phyloP scores from a whole-genome alignment of 495 filamentous ascomycete species.

The Xylaria flabelliformis region DNA sequence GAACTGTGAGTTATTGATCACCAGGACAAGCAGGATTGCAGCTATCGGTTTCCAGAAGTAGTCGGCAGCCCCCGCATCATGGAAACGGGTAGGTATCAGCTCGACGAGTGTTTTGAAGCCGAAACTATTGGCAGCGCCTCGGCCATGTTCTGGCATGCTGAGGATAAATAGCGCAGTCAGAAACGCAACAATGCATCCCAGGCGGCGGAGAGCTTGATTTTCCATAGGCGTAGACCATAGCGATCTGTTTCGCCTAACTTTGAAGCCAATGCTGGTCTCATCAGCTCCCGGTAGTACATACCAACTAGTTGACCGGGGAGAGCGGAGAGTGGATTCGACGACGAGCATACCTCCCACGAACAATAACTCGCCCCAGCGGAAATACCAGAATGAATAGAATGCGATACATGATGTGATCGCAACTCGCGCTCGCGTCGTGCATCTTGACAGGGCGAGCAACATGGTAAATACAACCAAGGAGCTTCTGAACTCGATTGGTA shows the following conservation, averaged over 20 bases:
- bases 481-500: slow-evolving; percentile 50
- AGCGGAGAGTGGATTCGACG: slow-evolving; percentile 22
- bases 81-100: slow-evolving; percentile 49
- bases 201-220: neutral
- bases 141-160: slow-evolving; percentile 28
- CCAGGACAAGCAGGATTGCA: slow-evolving; percentile 60
- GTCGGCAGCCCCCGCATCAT: slow-evolving; percentile 59
- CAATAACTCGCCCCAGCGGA: slow-evolving; percentile 28
- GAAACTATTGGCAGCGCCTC: slow-evolving; percentile 25
- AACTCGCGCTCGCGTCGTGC: slow-evolving; percentile 39
- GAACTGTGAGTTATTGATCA: slow-evolving; percentile 51
- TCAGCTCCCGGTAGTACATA: neutral
- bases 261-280: neutral
- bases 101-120: slow-evolving; percentile 52
- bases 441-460: slow-evolving; percentile 49
- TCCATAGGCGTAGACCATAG: neutral
- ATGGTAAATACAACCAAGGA: slow-evolving; percentile 55
- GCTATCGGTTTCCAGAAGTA: slow-evolving; percentile 59
- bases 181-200: slow-evolving; percentile 1
- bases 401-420: slow-evolving; percentile 14
- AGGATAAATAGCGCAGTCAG: slow-evolving; percentile 22
- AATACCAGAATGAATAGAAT: slow-evolving; percentile 21
- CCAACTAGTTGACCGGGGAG: neutral
- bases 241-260: neutral
- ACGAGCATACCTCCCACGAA: slow-evolving; percentile 26